phyloP scores from a whole-genome alignment of 352 stramenopile genomes.

The Globisporangium lucens region DNA sequence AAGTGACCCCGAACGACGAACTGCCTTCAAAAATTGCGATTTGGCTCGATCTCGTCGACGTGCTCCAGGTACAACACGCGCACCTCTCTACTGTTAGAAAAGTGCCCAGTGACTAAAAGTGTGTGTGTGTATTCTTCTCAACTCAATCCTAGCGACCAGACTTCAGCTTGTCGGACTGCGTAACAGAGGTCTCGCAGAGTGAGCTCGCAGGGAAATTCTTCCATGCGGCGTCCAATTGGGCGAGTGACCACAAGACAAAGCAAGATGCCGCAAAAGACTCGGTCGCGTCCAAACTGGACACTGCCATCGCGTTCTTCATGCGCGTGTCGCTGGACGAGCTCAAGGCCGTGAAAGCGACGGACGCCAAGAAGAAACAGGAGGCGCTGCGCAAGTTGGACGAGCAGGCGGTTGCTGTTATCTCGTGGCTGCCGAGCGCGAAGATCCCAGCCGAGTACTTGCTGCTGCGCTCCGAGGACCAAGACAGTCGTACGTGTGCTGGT shows the following conservation, averaged over 20 bases:
- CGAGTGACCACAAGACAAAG: background rate
- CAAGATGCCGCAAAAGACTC: conserved; percentile 13
- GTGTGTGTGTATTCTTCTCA: no score
- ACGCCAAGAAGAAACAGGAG: conserved; percentile 34
- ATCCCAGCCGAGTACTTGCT: conserved; percentile 65
- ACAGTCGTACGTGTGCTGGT: conserved; percentile 46
- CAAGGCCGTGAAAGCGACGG: conserved; percentile 27
- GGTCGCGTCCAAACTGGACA: conserved; percentile 34
- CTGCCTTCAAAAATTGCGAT: conserved; percentile 49
- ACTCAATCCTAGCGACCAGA: conserved; percentile 32
- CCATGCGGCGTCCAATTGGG: conserved; percentile 20
- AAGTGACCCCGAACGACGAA: conserved; percentile 61
- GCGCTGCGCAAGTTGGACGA: conserved; percentile 47
- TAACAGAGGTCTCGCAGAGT: conserved; percentile 25
- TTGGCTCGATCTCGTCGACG: conserved; percentile 74
- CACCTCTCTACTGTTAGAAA: no score
- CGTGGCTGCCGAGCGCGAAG: conserved; percentile 58
- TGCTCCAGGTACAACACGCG: conserved; percentile 53
- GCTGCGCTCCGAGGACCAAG: conserved; percentile 66
- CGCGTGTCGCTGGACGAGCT: conserved; percentile 56
- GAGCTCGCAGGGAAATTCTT: conserved; percentile 53
- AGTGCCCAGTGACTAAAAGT: no score
- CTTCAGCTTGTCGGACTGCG: conserved; percentile 57
- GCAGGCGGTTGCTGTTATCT: conserved; percentile 41
- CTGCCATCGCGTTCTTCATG: conserved; percentile 65